Base-by-base conservation (phyloP, 148 eudicot species). In the Pouteria glomerata region DNA sequence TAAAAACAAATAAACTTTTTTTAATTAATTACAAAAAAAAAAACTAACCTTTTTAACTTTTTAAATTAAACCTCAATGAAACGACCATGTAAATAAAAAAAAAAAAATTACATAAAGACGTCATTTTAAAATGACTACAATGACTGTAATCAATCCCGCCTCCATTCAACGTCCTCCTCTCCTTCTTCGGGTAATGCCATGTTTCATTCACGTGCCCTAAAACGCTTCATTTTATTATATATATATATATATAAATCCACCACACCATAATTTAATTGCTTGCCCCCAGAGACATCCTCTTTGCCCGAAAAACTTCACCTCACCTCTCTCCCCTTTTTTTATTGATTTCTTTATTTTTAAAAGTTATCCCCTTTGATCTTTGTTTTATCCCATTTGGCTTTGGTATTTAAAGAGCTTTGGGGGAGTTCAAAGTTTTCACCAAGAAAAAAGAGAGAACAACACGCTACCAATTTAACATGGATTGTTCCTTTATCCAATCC, bases 201-300 rank as follows among this genome's bases (percentile, higher is more conserved):
- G n/a, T n/a, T 70, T 57, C 29, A 44, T 55, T 6, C 74, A 71
- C 74, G 74, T 71, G 74, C 55, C 21, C 10, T 8, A 42, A 57
- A 70, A 42, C 4, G 8, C 63, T 14, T 12, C 12, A 15, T 35
- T 8, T 45, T 13, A 42, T 29, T 6, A 1, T 6, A 18, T n/a
- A 19, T 3, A 13, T n/a, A 10, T 16, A 11, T 23, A 23, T 23
- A 23, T 26, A 14, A 6, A 29, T 37, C 15, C 16, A 45, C 8
- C n/a, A n/a, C 0, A 15, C 24, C 8, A 45, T 7, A 66, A 4
- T 55, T 6, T n/a, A 53, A 15, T 30, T 16, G 37, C 0, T 3
- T 30, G 33, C 23, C 7, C 14, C n/a, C 14, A 7, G 37, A 21
- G 16, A 39, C 73, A 70, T 70, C 63, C 73, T 56, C 63, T 41